Base-by-base conservation (phyloP, 306 rosid species). In the Hylodesmum podocarpum region DNA sequence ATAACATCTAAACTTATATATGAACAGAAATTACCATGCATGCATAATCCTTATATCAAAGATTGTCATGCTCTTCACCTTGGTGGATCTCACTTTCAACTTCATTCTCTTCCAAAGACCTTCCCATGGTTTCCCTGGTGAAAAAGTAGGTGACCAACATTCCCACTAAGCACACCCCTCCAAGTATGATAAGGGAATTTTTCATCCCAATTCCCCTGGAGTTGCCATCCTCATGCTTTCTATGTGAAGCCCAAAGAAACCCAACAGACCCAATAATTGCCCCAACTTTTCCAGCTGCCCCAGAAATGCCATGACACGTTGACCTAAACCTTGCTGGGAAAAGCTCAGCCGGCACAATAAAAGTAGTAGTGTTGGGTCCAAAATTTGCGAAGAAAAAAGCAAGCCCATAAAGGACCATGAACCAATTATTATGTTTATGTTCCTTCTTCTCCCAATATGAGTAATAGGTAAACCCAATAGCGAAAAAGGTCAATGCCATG, bases 361-460 rank as follows among this genome's bases (percentile, higher is more conserved):
- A 92, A 8, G 96, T 90, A 1, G 97, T 92, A n/a, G 97, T 90
- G 82, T 93, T 93, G 15, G 97, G 97, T n/a, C 97, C 97, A 13
- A 93, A 93, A 36, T 93, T 93, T 1, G 96, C 82, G 63, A 90
- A 93, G 87, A 93, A 93, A 73, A 93, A 90, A 6, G 94, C 86
- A 63, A 93, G 90, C 7, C 89, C 87, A 19, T 90, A 93, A 24
- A 90, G 81, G 31, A 86, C 31, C 78, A 93, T 70, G 77, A 90
- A 90, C 0, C 92, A 87, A 0, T 0, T 8, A 3, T 84, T 36
- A 0, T 14, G 3, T 1, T 69, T 0, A 0, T 87, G 9, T 0
- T 37, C 2, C 0, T n/a, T 0, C 0, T 11, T 0, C 0, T 5
- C 68, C 97, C 97, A 92, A 62, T 34, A 58, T 0, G 9, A 6